phyloP scores from a whole-genome alignment of 2,329 filamentous ascomycete species.

The Leptographium flavum region DNA sequence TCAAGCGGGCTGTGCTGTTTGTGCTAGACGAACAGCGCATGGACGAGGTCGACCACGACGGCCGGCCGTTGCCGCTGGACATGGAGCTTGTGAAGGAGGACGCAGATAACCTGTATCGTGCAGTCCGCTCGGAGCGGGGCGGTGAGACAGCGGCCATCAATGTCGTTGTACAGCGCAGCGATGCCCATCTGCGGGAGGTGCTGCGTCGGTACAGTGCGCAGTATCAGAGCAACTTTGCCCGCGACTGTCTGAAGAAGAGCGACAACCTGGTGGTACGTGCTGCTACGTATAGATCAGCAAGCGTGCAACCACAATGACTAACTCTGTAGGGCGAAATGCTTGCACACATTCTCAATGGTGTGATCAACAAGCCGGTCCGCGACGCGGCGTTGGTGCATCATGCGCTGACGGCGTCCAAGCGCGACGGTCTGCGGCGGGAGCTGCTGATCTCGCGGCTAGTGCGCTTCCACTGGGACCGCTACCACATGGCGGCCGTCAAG shows the following conservation, averaged over 20 bases:
- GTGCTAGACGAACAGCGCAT: slow-evolving; percentile 73
- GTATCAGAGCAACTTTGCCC: slow-evolving; percentile 69
- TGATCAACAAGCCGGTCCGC: slow-evolving; percentile 88
- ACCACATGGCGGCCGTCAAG: slow-evolving; percentile 70
- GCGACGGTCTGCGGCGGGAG: slow-evolving; percentile 63
- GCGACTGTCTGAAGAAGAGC: slow-evolving; percentile 76
- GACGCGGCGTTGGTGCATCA: slow-evolving; percentile 86
- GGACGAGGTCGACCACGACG: slow-evolving; percentile 60
- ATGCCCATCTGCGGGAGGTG: slow-evolving; percentile 69
- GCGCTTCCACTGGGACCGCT: slow-evolving; percentile 80
- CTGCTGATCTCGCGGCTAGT: slow-evolving; percentile 79
- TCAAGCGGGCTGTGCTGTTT: slow-evolving; percentile 73
- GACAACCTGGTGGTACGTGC: slow-evolving; percentile 84
- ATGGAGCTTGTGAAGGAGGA: slow-evolving; percentile 51
- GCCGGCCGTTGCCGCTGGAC: slow-evolving; percentile 43
- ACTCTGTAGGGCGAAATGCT: slow-evolving; percentile 68
- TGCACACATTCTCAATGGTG: slow-evolving; percentile 87
- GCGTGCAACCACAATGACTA: no score
- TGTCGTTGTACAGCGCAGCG: slow-evolving; percentile 68
- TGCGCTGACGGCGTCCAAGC: slow-evolving; percentile 61
- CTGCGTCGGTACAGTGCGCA: slow-evolving; percentile 60
- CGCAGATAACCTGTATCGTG: slow-evolving; percentile 52
- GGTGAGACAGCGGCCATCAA: slow-evolving; percentile 80
- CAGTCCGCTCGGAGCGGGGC: slow-evolving; percentile 59
- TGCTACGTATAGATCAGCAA: no score